Percentiles rank a stretch among this genome's conserved stretches.
Evolutionary conservation across 2,329 filamentous ascomycete genomes (phyloP).

Genomic region (Thielaviopsis punctulata): DNA sequence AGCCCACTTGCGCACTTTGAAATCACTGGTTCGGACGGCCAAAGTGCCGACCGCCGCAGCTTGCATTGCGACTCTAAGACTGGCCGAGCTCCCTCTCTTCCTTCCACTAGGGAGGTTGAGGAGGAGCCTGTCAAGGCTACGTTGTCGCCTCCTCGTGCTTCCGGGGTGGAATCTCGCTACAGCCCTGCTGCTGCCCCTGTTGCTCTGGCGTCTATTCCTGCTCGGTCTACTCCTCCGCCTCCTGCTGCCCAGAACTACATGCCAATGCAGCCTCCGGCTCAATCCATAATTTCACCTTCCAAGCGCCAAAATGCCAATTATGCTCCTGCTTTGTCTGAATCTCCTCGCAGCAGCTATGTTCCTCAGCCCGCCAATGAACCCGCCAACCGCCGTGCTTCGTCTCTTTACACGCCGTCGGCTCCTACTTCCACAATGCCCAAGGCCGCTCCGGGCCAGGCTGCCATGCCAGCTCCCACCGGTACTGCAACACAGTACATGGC

Average conservation of each 20-base stretch:
- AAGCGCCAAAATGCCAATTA: conserved; percentile 38
- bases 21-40: conserved; percentile 26
- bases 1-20: conserved; percentile 51
- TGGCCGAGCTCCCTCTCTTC: conserved; percentile 38
- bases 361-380: not conserved
- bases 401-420: conserved; percentile 27
- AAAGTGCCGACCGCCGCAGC: conserved; percentile 27
- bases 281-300: conserved; percentile 34
- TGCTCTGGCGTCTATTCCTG: conserved; percentile 15
- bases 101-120: conserved; percentile 44
- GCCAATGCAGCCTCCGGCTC: conserved; percentile 16
- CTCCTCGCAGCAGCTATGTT: conserved; percentile 5
- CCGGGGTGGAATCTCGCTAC: conserved; percentile 21
- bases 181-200: conserved; percentile 19
- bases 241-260: conserved; percentile 17
- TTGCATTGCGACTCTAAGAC: conserved; percentile 38
- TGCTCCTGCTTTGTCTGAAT: conserved; percentile 5
- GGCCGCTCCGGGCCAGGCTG: conserved; percentile 10
- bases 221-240: conserved; percentile 34
- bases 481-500: conserved; percentile 10
- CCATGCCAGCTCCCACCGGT: conserved; percentile 8
- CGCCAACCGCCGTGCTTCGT: conserved; percentile 34
- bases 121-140: conserved; percentile 21
- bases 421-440: conserved; percentile 20
- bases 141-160: conserved; percentile 15